Conservation (phyloP, 2,329 filamentous ascomycete genomes). For the Ceratocystis diversiconidia region DNA sequence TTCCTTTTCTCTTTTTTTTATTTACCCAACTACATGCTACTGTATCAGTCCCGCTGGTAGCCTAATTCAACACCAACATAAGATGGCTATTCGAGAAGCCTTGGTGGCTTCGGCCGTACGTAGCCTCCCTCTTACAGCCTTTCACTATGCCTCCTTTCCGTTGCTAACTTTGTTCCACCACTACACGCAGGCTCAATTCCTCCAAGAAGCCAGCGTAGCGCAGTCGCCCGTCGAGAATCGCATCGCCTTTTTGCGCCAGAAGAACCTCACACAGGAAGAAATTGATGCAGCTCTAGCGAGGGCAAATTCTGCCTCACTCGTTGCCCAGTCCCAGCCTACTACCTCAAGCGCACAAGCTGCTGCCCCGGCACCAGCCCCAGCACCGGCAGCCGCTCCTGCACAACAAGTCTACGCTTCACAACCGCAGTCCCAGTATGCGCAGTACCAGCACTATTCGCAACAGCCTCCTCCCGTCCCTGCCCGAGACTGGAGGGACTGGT, state of each 20-base stretch:
- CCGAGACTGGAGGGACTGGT: constrained; percentile 96
- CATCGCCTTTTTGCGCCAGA: constrained; percentile 83
- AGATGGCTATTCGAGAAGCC: constrained; percentile 85
- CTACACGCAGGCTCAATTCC: constrained; percentile 40
- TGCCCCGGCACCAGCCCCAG: constrained; percentile 61
- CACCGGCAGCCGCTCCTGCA: constrained; percentile 47
- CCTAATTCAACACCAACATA: not conserved
- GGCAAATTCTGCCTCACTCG: constrained; percentile 48
- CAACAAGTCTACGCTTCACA: constrained; percentile 25
- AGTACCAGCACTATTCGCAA: constrained; percentile 35
- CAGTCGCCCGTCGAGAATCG: constrained; percentile 84
- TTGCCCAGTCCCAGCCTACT: not conserved
- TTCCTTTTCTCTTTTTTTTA: not conserved
- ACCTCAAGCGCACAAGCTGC: not conserved
- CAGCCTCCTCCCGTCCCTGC: constrained; percentile 49
- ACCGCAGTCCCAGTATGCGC: constrained; percentile 30
- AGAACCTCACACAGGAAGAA: constrained; percentile 94
- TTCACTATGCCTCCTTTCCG: not conserved
- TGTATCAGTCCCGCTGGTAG: not conserved
- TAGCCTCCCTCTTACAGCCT: constrained; percentile 15
- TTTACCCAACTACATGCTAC: not conserved
- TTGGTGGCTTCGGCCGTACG: constrained; percentile 67
- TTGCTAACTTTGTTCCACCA: constrained; percentile 19
- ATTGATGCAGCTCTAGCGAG: constrained; percentile 72
- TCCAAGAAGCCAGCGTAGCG: constrained; percentile 86